Percentiles rank a stretch among this genome's conserved stretches.
These are phyloP conservation scores for Suillus luteus DNA, from an alignment of 768 basidiomycete species.

Conservation along the genomic window DNA sequence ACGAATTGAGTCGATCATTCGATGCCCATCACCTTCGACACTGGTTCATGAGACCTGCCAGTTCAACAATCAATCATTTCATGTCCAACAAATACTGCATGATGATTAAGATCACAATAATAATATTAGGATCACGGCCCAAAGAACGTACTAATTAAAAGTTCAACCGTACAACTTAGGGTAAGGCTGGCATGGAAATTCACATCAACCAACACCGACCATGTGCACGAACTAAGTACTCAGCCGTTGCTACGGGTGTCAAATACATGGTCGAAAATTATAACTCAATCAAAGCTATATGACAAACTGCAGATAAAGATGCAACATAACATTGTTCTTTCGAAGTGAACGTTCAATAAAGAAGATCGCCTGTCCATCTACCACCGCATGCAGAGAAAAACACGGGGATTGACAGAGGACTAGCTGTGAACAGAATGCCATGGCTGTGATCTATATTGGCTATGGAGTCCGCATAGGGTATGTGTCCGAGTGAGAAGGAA, in stretches of 20 bases:
- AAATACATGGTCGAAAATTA: not conserved
- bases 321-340: slow-evolving; percentile 2
- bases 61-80: not conserved
- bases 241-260: not conserved
- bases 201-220: not conserved
- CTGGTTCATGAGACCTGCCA: not conserved
- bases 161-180: not conserved
- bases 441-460: not conserved
- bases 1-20: too few relatives aligned
- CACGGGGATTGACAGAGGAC: not conserved
- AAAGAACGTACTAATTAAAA: not conserved
- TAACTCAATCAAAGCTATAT: not conserved
- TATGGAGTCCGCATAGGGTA: slow-evolving; percentile 1
- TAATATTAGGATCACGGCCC: not conserved
- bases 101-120: not conserved
- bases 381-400: not conserved
- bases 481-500: not conserved
- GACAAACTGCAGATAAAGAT: slow-evolving; percentile 2
- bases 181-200: not conserved
- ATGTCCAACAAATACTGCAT: not conserved
- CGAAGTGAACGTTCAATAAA: not conserved
- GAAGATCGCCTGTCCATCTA: not conserved
- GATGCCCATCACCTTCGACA: too few relatives aligned
- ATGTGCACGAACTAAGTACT: not conserved
- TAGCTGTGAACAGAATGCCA: not conserved